Evolutionary conservation across 768 basidiomycete genomes (phyloP), one percentile per base, ranked within the genome.

Genomic region (Lentinula sp.): DNA sequence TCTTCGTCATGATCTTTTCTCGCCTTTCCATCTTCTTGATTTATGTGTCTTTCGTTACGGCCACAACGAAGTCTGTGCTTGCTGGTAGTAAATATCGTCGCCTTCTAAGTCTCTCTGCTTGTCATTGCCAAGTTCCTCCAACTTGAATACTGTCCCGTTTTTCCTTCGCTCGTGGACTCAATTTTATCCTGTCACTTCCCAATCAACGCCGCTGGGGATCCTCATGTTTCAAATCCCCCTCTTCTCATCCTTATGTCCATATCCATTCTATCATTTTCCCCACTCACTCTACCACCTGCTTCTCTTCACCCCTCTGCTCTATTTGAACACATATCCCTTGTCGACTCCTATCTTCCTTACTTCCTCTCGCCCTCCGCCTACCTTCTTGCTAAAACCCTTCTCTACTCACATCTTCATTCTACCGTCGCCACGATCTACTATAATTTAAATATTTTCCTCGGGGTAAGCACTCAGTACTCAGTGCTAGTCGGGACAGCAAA

Each of bases 111-210:
- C 37, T 39, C 37, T 39, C 37, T 39, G 37, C 28, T 28, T 28
- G 28, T 28, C 28, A 28, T 28, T 28, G 28, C 0, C 28, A 28
- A 3, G 28, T 28, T 3, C 28, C 28, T 28, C 28, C 28, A 28
- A 28, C 28, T 28, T 3, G 28, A 28, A 39, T 9, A 39, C 13
- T 9, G 79, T 92, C 53, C 80, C 85, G 0, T 77, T 85, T 49
- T 95, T 95, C 77, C 77, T 95, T 45, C 87, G 93, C 59, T 93
- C 92, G 7, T 95, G 42, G 79, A 85, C 2, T 88, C 93, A 0
- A 86, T 91, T 0, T 79, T 95, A 8, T 88, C 89, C 16, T 87
- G 91, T 64, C 84, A 85, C 52, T 95, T 93, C 74, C 93, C 93
- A 3, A 81, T 92, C 65, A 86, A 82, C 37, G 72, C 85, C 6